These are phyloP conservation scores for Smallanthus sonchifolius DNA, from an alignment of 129 eudicot species.

Conservation along the genomic window DNA sequence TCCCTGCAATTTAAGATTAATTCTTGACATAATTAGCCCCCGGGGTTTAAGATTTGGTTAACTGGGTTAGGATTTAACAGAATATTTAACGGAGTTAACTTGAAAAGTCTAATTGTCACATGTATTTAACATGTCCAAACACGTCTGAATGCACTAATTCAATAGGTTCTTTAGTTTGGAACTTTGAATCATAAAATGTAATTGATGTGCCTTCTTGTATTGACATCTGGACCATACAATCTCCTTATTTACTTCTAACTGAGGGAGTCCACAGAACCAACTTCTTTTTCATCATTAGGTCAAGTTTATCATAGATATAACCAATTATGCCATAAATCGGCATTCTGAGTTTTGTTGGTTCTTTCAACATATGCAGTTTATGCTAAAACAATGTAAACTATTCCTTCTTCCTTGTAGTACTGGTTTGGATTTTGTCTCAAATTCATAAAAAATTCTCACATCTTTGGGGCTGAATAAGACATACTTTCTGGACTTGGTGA, in stretches of 20 bases:
- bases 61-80: too few species aligned
- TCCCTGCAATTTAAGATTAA: too few species aligned
- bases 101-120: too few species aligned
- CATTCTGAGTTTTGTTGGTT: background rate
- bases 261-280: background rate
- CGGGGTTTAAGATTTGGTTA: too few species aligned
- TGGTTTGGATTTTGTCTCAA: background rate
- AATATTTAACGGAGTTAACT: too few species aligned
- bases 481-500: background rate
- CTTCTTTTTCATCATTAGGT: background rate
- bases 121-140: too few species aligned
- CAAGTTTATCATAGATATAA: background rate
- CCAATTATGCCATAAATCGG: background rate
- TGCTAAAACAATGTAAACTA: slow-evolving; percentile 5
- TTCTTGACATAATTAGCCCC: too few species aligned
- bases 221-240: too few species aligned
- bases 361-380: slow-evolving; percentile 5
- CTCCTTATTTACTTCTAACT: background rate
- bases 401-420: background rate
- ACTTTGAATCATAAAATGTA: too few species aligned
- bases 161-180: too few species aligned
- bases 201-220: too few species aligned
- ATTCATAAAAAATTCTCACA: background rate
- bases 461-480: slow-evolving; percentile 14
- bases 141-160: too few species aligned